Base-by-base conservation (phyloP, 75 land plant genomes). In the Pinus taeda region DNA sequence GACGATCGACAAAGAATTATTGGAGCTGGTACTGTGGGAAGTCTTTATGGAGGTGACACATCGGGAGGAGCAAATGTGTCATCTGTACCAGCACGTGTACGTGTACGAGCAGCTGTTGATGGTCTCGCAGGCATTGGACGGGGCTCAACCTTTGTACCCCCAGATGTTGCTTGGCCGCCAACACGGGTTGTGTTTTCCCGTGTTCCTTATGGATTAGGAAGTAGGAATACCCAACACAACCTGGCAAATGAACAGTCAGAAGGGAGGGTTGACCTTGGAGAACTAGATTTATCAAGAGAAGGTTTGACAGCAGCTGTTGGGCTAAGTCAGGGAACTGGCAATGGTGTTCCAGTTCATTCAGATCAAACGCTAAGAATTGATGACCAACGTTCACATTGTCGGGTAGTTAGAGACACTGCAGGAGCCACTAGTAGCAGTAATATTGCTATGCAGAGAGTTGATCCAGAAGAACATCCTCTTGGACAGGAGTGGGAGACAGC, bases 111-210 rank as follows among this genome's bases (percentile, higher is more conserved):
- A 9, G 60, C 93, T 26, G 82, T 82, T 78, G 99, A 96, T 82
- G 99, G 99, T 57, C 93, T 96, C 77, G 97, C 97, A 78, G 99
- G 93, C 53, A 90, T 96, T 77, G 99, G 99, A 26, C 93, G 97
- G 57, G 97, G 95, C 39, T 77, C 85, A 29, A 83, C 91, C 36
- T 85, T 83, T 79, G 86, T 79, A 9, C 85, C 96, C 21, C 82
- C 85, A 59, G 85, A 78, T 21, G 62, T 80, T 53, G 81, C 89
- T 75, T 96, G 94, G 99, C 90, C 95, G 75, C 91, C 99, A 59
- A 82, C 94, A 53, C 89, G 97, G 26, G 86, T 88, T 79, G 89
- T 96, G n/a, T 92, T 88, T 77, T 90, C 97, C 56, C 85, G 93
- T 73, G 89, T 96, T 37, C 99, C 94, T 3, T 83, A 84, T 82